Conservation (phyloP, 2,329 filamentous ascomycete species). For the Rutstroemia sp. region DNA sequence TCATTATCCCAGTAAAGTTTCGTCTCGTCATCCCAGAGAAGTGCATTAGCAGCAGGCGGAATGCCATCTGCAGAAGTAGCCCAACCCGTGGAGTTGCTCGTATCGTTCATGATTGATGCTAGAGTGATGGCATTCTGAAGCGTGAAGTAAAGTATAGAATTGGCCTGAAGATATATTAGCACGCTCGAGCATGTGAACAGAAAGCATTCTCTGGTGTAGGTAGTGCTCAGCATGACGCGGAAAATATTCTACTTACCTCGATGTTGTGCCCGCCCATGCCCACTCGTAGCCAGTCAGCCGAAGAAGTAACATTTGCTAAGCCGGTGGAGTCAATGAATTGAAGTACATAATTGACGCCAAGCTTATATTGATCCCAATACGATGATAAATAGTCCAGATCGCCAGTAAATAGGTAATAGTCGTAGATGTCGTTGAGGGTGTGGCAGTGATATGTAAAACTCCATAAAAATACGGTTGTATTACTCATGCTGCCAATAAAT, state of each 20-base stretch:
- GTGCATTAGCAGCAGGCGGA: slow-evolving; percentile 11
- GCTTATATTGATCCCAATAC: slow-evolving; percentile 42
- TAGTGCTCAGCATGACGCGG: no score
- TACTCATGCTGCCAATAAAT: no score
- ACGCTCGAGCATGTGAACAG: no score
- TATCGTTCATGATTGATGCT: slow-evolving; percentile 25
- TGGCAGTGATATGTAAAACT: slow-evolving; percentile 51
- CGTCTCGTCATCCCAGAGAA: slow-evolving; percentile 29
- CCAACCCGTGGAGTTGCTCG: slow-evolving; percentile 1
- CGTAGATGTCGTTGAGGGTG: slow-evolving; percentile 50
- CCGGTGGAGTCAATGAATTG: slow-evolving; percentile 32
- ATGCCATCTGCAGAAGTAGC: slow-evolving; percentile 4
- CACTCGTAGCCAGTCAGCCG: slow-evolving; percentile 19
- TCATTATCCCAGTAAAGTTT: slow-evolving; percentile 45
- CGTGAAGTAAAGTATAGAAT: slow-evolving; percentile 35
- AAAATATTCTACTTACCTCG: slow-evolving; percentile 6
- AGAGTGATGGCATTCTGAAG: slow-evolving; percentile 39
- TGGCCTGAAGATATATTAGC: slow-evolving; percentile 1
- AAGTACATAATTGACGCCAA: slow-evolving; percentile 39
- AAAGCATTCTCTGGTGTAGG: no score
- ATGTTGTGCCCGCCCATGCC: slow-evolving; percentile 24
- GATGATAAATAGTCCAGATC: slow-evolving; percentile 40
- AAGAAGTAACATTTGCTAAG: slow-evolving; percentile 19
- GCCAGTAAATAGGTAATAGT: slow-evolving; percentile 49
- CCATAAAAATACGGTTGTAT: slow-evolving; percentile 20